A percentile compares a stretch with the other conserved stretches of the same genome.
Conservation (phyloP, 495 filamentous ascomycete genomes). For the Alectoria sarmentosa region DNA sequence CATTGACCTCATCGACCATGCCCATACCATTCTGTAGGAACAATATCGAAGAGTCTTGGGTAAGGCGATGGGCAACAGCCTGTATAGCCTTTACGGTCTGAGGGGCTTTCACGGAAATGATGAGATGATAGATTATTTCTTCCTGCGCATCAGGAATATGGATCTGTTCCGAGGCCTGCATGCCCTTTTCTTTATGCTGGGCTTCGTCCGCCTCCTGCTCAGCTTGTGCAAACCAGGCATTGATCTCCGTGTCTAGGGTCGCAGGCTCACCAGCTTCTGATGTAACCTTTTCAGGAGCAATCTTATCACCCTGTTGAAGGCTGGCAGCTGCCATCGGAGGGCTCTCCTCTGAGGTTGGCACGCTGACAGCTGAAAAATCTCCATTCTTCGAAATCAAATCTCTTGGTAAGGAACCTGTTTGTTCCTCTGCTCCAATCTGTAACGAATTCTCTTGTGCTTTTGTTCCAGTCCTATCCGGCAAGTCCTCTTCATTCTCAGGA, state of each 20-base stretch:
- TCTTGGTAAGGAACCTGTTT: neutral
- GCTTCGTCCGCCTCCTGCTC: neutral
- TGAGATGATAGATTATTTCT: conserved; percentile 62
- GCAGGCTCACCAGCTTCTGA: neutral
- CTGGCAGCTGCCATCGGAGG: neutral
- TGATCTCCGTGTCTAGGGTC: neutral
- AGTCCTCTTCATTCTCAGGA: neutral
- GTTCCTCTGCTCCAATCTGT: neutral
- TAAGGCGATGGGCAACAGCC: conserved; percentile 57
- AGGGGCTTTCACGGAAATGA: conserved; percentile 60
- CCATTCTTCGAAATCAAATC: neutral
- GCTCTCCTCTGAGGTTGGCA: neutral
- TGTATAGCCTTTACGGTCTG: conserved; percentile 50
- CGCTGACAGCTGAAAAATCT: too few relatives aligned
- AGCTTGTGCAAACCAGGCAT: neutral
- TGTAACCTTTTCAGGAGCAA: neutral
- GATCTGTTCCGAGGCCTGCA: too few relatives aligned
- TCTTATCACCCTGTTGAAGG: neutral
- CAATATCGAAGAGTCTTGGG: conserved; percentile 63
- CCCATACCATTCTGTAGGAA: conserved; percentile 84
- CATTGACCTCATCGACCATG: conserved; percentile 63
- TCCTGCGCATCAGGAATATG: conserved; percentile 17
- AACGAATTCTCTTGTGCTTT: neutral
- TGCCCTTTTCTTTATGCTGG: neutral
- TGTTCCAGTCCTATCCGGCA: neutral